phyloP scores from a whole-genome alignment of 2,329 filamentous ascomycete species.

The Paramyrothecium sp. region DNA sequence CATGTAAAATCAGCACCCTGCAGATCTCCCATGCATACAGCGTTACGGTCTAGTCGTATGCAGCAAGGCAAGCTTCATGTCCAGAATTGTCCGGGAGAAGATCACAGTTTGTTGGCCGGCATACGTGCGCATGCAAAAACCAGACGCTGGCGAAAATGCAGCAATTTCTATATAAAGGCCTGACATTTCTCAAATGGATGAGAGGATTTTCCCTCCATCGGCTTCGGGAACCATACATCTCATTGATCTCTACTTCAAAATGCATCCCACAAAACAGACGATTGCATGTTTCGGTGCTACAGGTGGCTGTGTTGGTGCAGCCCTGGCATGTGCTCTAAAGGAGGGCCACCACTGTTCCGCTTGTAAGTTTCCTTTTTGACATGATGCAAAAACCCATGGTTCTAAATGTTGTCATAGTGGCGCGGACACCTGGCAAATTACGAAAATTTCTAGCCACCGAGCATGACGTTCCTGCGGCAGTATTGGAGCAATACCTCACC shows the following conservation, averaged over 20 bases:
- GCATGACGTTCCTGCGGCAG: not conserved
- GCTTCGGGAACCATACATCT: not conserved
- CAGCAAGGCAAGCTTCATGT: no score
- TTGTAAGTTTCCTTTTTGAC: not conserved
- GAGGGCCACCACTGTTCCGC: constrained; percentile 1
- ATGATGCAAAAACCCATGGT: not conserved
- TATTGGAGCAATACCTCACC: constrained; percentile 1
- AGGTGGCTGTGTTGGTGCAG: constrained; percentile 1
- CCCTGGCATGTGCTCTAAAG: not conserved
- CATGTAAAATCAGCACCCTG: not conserved
- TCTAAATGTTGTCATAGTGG: not conserved
- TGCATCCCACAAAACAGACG: not conserved
- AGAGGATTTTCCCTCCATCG: no score
- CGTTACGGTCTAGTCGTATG: not conserved
- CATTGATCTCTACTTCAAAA: not conserved
- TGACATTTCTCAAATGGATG: not conserved
- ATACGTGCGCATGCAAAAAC: no score
- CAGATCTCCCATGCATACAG: not conserved
- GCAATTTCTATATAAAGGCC: not conserved
- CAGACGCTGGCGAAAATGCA: no score
- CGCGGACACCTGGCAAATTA: not conserved
- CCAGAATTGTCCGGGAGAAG: no score
- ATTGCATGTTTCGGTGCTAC: constrained; percentile 5
- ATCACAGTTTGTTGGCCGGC: no score
- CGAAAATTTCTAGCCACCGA: not conserved